Conservation (phyloP, 169 alveolate species). For the Condylostoma magnum region DNA sequence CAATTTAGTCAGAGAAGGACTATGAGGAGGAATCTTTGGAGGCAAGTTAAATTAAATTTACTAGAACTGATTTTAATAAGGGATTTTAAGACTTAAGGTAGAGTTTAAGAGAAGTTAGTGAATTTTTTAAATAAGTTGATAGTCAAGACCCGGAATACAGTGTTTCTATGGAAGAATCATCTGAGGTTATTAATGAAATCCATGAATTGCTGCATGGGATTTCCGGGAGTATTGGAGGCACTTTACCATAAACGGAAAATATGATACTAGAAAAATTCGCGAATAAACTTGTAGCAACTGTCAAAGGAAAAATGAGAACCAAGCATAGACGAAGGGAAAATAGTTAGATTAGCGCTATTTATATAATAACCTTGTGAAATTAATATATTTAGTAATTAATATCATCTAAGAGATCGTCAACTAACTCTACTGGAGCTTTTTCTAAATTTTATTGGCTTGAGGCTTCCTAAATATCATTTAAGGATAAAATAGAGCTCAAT, state of each 20-base stretch:
- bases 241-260: not conserved
- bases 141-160: constrained; percentile 15
- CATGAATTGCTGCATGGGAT: not conserved
- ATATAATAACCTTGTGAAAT: too few species aligned
- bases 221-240: not conserved
- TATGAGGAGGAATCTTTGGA: constrained; percentile 3
- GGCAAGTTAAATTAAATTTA: not conserved
- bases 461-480: too few species aligned
- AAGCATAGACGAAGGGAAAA: too few species aligned
- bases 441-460: too few species aligned
- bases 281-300: constrained; percentile 1
- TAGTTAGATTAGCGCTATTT: too few species aligned
- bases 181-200: constrained; percentile 1
- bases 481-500: too few species aligned
- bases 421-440: too few species aligned
- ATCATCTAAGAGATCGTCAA: too few species aligned
- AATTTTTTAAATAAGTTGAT: not conserved
- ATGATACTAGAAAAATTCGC: not conserved
- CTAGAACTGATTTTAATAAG: not conserved
- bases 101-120: constrained; percentile 1
- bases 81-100: constrained; percentile 13
- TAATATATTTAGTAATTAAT: too few species aligned
- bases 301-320: constrained; percentile 9
- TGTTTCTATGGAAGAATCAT: constrained; percentile 18
- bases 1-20: not conserved